A percentile compares a stretch with the other conserved stretches of the same genome.
These are phyloP conservation scores for Adansonia digitata DNA, from an alignment of 345 rosid species.

Conservation along the genomic window DNA sequence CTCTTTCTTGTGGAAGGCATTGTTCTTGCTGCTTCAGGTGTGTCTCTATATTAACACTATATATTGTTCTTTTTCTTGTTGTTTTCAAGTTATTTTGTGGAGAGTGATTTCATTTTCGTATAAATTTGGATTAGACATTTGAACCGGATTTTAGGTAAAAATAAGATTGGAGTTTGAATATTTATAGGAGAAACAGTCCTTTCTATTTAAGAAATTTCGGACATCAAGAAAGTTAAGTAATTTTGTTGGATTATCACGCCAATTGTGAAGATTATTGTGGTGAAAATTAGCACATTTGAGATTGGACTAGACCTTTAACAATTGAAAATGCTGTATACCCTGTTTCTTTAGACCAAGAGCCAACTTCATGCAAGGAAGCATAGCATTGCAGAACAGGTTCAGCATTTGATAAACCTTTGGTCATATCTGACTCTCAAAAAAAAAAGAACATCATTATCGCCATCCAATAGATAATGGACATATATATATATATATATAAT, in stretches of 20 bases:
- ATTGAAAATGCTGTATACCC: neutral
- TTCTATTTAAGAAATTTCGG: neutral
- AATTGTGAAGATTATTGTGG: neutral
- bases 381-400: neutral
- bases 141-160: neutral
- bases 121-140: too few species aligned
- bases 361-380: too few species aligned
- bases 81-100: neutral
- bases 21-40: slow-evolving; percentile 77
- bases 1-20: slow-evolving; percentile 66
- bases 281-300: neutral
- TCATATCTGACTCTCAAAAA: neutral
- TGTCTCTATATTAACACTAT: neutral
- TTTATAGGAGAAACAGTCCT: neutral
- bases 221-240: neutral
- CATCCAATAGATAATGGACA: neutral
- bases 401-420: neutral
- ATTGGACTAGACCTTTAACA: neutral
- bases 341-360: neutral
- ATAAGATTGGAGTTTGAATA: neutral
- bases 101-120: neutral
- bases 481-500: neutral
- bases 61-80: neutral
- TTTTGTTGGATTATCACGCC: too few species aligned
- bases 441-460: neutral